Evolutionary conservation across 345 rosid genomes (phyloP), one percentile per base, ranked within the genome.

Genomic region (Arabidopsis suecica): DNA sequence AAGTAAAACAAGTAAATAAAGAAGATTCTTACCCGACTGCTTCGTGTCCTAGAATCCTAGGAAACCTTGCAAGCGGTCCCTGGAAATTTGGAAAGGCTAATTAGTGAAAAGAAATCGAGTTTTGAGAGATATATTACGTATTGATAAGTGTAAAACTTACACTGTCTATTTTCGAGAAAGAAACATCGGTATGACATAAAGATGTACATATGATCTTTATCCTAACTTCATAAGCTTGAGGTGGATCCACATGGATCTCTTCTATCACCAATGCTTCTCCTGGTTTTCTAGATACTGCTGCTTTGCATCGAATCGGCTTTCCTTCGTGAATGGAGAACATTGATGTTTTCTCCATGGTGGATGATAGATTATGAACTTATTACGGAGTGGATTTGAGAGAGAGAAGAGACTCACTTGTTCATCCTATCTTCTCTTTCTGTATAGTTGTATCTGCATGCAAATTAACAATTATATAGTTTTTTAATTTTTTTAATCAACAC

Each of bases 1-100:
- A 61, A 23, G 50, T 22, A 40, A 7, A 41, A 13, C 20, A 44
- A 23, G 9, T 14, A 14, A 1, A 32, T 32, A 1, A 9, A 65
- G 36, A 55, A 40, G 14, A 58, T 22, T 71, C 18, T 16, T 79
- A 89, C 93, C 94, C 90, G 41, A 78, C 82, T 8, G 93, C 93
- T 80, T 93, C 91, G 40, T 93, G 96, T 23, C 94, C 96, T 2
- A 92, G 40, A 55, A 92, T 86, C 71, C 83, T 82, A 3, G 93
- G 96, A 65, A 82, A 87, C 38, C 20, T 12, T 12, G 76, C 73
- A 42, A 61, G 1, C 0, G 91, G 89, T 49, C 81, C 86, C 95
- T 85, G 68, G 2, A 74, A 61, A 5, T 2, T 3, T 42, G n/a
- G 62, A 58, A 10, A 33, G 3, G 7, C 34, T 56, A 32, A 56